A percentile compares a stretch with the other conserved stretches of the same genome.
phyloP scores from a whole-genome alignment of 2,329 filamentous ascomycete species.

The Monilinia laxa region DNA sequence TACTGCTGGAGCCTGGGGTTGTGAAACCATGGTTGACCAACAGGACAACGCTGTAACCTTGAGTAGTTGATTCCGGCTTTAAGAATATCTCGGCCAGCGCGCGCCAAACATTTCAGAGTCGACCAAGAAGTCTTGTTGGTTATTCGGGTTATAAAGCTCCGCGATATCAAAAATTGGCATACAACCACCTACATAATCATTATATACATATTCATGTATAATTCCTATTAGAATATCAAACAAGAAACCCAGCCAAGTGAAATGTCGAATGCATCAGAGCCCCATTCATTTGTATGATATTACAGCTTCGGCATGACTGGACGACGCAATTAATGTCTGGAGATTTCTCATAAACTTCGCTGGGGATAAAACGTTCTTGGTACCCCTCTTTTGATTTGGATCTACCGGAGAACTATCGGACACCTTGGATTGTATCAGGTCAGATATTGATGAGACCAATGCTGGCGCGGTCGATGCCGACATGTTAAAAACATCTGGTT shows the following conservation, averaged over 20 bases:
- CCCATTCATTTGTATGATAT: constrained; percentile 45
- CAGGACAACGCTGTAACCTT: constrained; percentile 43
- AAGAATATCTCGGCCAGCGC: constrained; percentile 42
- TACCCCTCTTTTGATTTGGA: constrained; percentile 43
- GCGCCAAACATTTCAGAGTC: constrained; percentile 40
- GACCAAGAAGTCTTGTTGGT: constrained; percentile 44
- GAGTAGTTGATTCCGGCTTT: constrained; percentile 25
- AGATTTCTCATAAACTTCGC: constrained; percentile 48
- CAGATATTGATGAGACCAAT: constrained; percentile 44
- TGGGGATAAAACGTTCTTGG: constrained; percentile 49
- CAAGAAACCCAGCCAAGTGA: constrained; percentile 48
- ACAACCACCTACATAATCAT: constrained; percentile 29
- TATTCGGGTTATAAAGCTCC: constrained; percentile 33
- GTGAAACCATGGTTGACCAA: constrained; percentile 50
- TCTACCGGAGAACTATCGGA: constrained; percentile 46
- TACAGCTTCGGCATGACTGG: constrained; percentile 47
- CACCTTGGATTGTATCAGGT: constrained; percentile 50
- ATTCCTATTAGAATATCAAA: constrained; percentile 22
- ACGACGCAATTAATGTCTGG: constrained; percentile 44
- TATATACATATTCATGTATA: constrained; percentile 10
- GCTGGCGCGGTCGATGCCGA: constrained; percentile 49
- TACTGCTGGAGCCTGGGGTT: constrained; percentile 42
- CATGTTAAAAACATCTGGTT: constrained; percentile 44
- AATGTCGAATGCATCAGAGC: constrained; percentile 45
- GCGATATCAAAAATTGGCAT: constrained; percentile 41